Evolutionary conservation across 306 rosid species (phyloP).

Genomic region (Pyrus communis): DNA sequence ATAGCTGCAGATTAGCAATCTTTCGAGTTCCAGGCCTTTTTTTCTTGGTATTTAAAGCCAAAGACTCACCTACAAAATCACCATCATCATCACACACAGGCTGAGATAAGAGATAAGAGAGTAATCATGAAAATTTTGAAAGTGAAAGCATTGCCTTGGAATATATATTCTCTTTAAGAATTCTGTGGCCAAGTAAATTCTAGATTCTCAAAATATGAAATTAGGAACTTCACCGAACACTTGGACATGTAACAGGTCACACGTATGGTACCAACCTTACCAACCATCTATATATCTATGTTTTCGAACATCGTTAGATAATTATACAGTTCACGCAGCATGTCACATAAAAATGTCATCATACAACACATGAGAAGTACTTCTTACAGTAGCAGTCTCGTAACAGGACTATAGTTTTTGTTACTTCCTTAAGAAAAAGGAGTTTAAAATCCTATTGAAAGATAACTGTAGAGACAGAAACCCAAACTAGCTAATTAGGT

Average conservation of each 20-base stretch:
- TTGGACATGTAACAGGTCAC: neutral
- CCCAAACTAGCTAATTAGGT: neutral
- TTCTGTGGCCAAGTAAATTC: neutral
- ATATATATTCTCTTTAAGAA: neutral
- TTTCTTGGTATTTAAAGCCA: neutral
- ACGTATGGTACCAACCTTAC: neutral
- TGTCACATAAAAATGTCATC: neutral
- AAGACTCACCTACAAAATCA: slow-evolving; percentile 1
- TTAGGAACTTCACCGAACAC: neutral
- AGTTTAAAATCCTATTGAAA: neutral
- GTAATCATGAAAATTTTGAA: neutral
- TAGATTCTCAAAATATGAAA: neutral
- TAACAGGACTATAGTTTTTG: neutral
- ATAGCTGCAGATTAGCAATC: slow-evolving; percentile 11
- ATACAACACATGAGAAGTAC: neutral
- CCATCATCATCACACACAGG: neutral
- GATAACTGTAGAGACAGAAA: neutral
- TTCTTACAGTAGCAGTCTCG: too few species aligned
- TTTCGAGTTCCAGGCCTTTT: neutral
- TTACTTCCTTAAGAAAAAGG: too few species aligned
- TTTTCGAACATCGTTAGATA: neutral
- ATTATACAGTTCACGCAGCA: neutral
- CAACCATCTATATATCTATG: neutral
- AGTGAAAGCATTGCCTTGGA: neutral
- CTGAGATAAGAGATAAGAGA: neutral